phyloP scores from a whole-genome alignment of 2,329 filamentous ascomycete species.

The Cladorrhinum sp. region DNA sequence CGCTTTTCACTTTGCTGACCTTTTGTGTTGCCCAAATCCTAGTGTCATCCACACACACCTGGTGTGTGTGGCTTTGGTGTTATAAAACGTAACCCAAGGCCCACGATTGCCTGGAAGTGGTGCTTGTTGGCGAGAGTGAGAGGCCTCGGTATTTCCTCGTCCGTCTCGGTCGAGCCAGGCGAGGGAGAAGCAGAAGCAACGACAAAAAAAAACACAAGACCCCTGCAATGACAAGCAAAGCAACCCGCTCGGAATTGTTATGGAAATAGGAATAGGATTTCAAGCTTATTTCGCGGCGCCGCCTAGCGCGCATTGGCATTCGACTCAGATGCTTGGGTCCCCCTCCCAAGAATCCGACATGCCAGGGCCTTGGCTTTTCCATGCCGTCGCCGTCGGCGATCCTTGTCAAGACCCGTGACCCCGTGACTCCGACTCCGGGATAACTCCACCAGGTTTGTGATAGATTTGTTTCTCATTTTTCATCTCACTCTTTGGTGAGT shows the following conservation, averaged over 20 bases:
- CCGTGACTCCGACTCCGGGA: slow-evolving; percentile 4
- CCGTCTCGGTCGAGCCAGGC: neutral
- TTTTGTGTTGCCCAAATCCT: neutral
- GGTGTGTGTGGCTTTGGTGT: too few relatives aligned
- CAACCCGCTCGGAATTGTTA: slow-evolving; percentile 24
- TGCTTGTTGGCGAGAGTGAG: neutral
- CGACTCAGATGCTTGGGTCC: slow-evolving; percentile 9
- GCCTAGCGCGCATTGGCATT: slow-evolving; percentile 22
- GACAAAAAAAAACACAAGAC: neutral
- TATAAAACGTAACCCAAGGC: too few relatives aligned
- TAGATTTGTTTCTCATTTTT: neutral
- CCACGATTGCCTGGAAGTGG: neutral
- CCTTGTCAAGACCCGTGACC: neutral
- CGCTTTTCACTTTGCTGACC: neutral
- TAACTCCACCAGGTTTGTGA: neutral
- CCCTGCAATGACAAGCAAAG: slow-evolving; percentile 11
- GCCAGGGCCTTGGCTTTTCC: slow-evolving; percentile 7
- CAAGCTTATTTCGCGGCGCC: slow-evolving; percentile 30
- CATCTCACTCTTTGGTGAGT: neutral
- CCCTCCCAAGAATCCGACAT: neutral
- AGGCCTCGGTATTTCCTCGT: slow-evolving; percentile 3
- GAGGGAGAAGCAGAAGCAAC: neutral
- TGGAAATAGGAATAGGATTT: slow-evolving; percentile 27
- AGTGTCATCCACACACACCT: neutral
- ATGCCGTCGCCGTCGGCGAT: neutral